Base-by-base conservation (phyloP, 495 filamentous ascomycete genomes). In the Penicillium cinerascens region DNA sequence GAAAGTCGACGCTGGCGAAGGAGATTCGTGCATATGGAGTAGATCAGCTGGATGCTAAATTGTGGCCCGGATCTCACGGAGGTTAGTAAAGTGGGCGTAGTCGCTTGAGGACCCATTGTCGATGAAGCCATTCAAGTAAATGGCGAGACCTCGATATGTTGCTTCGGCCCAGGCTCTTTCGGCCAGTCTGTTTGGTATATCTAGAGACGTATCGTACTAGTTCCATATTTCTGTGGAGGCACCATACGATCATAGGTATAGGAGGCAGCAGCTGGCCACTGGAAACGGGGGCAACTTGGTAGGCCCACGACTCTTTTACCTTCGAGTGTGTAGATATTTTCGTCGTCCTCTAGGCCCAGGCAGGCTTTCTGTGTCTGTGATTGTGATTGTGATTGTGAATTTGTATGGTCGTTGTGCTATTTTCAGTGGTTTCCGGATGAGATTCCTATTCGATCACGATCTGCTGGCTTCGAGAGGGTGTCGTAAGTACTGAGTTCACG, bases 111-210 rank as follows among this genome's bases (percentile, higher is more conserved):
- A 68, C 6, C 70, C 70, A 22, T 56, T 55, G 48, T 77, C 67
- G 35, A 75, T 53, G 44, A 63, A 53, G 1, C 73, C 74, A 51
- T 74, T 74, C 37, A 78, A 57, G 40, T 65, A 77, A 52, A 77
- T 75, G 10, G 48, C 68, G 1, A 75, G 56, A 5, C 67, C 62
- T 20, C 62, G 66, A 23, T 72, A 61, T 33, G 58, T 52, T 6
- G 66, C 66, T 26, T 74, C 70, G 15, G 74, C 60, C 41, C 47
- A 66, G 15, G 67, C 64, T 10, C 74, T 74, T 16, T 60, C 59
- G 22, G 57, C 69, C 18, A 71, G 74, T 20, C 61, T 64, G 44
- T 65, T 52, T 7, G 64, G 56, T 8, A 55, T 48, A 27, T 52
- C 49, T 1, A 45, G 43, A 18, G 54, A 60, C 37, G 72, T 50